Conservation (phyloP, 805 yeast species). For the Brettanomyces sp. region DNA sequence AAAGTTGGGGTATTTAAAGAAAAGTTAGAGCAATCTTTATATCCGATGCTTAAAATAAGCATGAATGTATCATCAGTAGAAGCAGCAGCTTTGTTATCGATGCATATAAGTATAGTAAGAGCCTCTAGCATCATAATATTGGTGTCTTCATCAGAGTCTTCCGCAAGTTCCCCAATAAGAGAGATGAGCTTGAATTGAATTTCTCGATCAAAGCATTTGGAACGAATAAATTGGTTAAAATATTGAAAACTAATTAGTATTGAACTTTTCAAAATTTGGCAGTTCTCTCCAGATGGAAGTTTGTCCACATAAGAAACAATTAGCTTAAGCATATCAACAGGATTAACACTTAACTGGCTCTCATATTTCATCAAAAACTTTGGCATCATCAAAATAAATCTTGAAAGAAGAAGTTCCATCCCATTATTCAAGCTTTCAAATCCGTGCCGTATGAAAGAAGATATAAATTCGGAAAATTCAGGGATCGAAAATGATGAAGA, state of each 20-base stretch:
- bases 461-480: conserved; percentile 15
- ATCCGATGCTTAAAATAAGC: conserved; percentile 54
- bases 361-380: conserved; percentile 46
- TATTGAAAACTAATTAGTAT: conserved; percentile 45
- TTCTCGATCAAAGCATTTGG: conserved; percentile 22
- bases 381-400: conserved; percentile 47
- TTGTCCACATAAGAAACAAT: conserved; percentile 16
- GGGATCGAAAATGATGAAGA: conserved; percentile 13
- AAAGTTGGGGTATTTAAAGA: conserved; percentile 58
- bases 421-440: conserved; percentile 12
- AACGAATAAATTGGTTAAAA: conserved; percentile 23
- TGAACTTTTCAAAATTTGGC: conserved; percentile 17
- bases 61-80: conserved; percentile 32
- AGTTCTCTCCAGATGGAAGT: conserved; percentile 13
- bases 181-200: conserved; percentile 22
- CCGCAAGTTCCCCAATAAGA: conserved; percentile 36
- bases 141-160: conserved; percentile 72
- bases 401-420: conserved; percentile 32
- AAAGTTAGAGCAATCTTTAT: conserved; percentile 66
- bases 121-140: conserved; percentile 66
- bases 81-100: conserved; percentile 29
- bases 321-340: conserved; percentile 17
- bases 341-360: conserved; percentile 14
- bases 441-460: conserved; percentile 5
- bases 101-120: conserved; percentile 45